Evolutionary conservation across 129 eudicot genomes (phyloP).

Genomic region (sunflower (Helianthus annuus)): HanXRQr2.0-SUNRISE NC_035449.2:13338209-13338708

Average conservation of each 20-base stretch:
- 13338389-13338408: slow-evolving; percentile 50
- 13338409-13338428: not conserved
- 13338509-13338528: slow-evolving; percentile 98
- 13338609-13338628: not conserved
- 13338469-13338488: slow-evolving; percentile 14
- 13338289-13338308: not conserved
- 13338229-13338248: not conserved
- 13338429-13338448: no score
- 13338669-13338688: slow-evolving; percentile 90
- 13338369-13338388: slow-evolving; percentile 88
- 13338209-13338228: not conserved
- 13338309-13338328: not conserved
- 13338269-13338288: slow-evolving; percentile 1
- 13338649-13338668: slow-evolving; percentile 99
- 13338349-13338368: slow-evolving; percentile 32
- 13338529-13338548: slow-evolving; percentile 96
- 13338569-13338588: not conserved
- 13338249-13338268: not conserved
- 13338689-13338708: slow-evolving; percentile 97
- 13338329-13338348: slow-evolving; percentile 11
- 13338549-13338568: slow-evolving; percentile 65
- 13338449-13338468: not conserved
- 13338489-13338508: slow-evolving; percentile 97
- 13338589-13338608: not conserved
- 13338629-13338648: slow-evolving; percentile 47